Evolutionary conservation across 2,329 filamentous ascomycete species (phyloP), one percentile per base, ranked within the genome.

Genomic region (Microdochium nivale): DNA sequence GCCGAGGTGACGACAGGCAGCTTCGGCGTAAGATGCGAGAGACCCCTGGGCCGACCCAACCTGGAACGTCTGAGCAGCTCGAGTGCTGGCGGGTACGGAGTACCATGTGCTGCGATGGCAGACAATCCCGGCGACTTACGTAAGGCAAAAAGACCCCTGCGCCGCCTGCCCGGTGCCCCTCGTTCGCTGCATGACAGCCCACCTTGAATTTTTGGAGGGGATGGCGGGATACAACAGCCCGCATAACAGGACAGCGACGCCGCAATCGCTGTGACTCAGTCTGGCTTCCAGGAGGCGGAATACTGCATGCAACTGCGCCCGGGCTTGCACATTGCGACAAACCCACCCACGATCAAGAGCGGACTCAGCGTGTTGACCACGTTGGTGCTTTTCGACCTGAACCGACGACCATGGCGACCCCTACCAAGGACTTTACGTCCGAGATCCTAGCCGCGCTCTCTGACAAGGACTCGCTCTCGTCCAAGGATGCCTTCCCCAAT

Each of bases 401-500:
- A 3, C 16, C 40, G 7, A 19, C 40, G 23, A 44, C 19, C n/a
- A 44, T 44, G 40, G 56, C 58, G 50, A 60, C 55, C 48, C 62
- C 68, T 27, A 62, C 66, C 30, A 73, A 73, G 67, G 84, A 89
- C 65, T 73, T 90, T 62, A 76, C 80, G 54, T 73, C 76, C 52
- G 74, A 81, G 61, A 76, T 91, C 59, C 78, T 92, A 60, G 77
- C 83, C 55, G 78, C 80, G 51, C 75, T 92, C 60, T 77, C 78
- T 66, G 73, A 79, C 61, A 70, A 80, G 55, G 80, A 84, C 59
- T 78, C 85, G 47, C 72, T 91, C 58, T 72, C 85, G 60, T 88
- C 88, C 50, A 75, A 75, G 62, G 80, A 88, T 62, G 77, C 78
- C 63, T 91, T 91, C 73, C 83, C 87, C 59, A 67, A 78, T 59